Conservation (phyloP, 306 rosid species). For the Fragaria ananassa region DNA sequence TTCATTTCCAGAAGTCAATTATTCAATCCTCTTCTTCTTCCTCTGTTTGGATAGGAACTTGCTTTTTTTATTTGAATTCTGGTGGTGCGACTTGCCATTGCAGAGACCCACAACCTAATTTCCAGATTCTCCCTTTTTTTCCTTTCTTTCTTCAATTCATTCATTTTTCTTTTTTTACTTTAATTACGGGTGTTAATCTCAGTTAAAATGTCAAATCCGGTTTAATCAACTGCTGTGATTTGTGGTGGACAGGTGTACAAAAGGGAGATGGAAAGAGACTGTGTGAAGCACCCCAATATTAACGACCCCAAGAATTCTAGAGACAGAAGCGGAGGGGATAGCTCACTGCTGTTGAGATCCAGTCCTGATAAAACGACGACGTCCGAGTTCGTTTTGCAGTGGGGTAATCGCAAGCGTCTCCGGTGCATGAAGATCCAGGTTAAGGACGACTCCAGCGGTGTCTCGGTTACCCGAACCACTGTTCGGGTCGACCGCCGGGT, state of each 20-base stretch:
- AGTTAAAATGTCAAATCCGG: slow-evolving; percentile 17
- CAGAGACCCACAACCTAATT: slow-evolving; percentile 10
- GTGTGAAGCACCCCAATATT: slow-evolving; percentile 30
- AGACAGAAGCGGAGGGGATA: slow-evolving; percentile 47
- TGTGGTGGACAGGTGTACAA: slow-evolving; percentile 33
- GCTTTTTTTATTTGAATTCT: background rate
- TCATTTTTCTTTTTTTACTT: background rate
- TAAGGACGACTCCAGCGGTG: slow-evolving; percentile 52
- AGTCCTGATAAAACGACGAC: slow-evolving; percentile 51
- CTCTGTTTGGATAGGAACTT: background rate
- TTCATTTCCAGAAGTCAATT: background rate
- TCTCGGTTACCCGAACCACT: slow-evolving; percentile 61
- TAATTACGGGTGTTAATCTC: slow-evolving; percentile 1
- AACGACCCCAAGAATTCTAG: slow-evolving; percentile 20
- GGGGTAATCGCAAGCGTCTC: slow-evolving; percentile 93
- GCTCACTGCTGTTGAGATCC: slow-evolving; percentile 49
- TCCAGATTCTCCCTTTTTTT: slow-evolving; percentile 6
- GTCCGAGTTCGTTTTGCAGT: slow-evolving; percentile 65
- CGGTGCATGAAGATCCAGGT: slow-evolving; percentile 91
- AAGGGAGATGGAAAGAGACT: slow-evolving; percentile 64
- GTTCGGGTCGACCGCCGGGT: slow-evolving; percentile 82
- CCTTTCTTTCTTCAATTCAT: background rate
- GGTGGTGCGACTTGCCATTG: background rate
- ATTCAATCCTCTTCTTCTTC: slow-evolving; percentile 7
- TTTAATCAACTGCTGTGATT: slow-evolving; percentile 23